These are phyloP conservation scores for Acanthamoeba triangularis DNA, from an alignment of 208 protist genomes.

Conservation along the genomic window DNA sequence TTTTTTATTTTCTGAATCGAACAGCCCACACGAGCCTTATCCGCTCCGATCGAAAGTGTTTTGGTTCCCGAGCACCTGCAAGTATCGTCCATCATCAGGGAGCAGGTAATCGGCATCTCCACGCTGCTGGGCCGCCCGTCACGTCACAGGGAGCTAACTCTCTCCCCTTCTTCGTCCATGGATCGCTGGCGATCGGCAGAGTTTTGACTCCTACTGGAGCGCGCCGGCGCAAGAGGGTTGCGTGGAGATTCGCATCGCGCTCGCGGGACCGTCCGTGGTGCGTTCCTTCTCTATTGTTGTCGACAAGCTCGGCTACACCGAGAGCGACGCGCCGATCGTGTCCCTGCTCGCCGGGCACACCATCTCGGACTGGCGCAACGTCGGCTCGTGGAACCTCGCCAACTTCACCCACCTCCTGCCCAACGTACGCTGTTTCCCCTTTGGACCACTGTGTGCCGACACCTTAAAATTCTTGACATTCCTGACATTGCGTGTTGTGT, in stretches of 20 bases:
- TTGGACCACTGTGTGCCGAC: neutral
- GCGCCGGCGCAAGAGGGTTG: neutral
- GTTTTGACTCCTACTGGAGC: constrained; percentile 6
- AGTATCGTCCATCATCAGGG: constrained; percentile 15
- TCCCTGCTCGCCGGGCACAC: constrained; percentile 35
- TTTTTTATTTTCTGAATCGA: neutral
- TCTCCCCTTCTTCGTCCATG: neutral
- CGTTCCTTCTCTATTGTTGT: constrained; percentile 53
- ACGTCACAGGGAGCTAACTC: neutral
- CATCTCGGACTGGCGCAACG: constrained; percentile 46
- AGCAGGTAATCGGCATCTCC: neutral
- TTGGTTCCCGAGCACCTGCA: constrained; percentile 49
- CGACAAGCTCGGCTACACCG: constrained; percentile 46
- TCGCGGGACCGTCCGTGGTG: constrained; percentile 4
- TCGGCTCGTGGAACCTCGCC: constrained; percentile 53
- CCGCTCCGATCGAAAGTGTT: constrained; percentile 61
- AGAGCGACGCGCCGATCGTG: constrained; percentile 55
- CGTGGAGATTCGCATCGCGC: constrained; percentile 38
- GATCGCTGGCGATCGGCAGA: neutral
- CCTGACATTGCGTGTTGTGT: neutral
- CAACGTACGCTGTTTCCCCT: neutral
- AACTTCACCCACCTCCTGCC: constrained; percentile 44
- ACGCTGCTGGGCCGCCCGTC: neutral
- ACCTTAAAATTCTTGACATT: too few species aligned
- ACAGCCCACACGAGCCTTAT: constrained; percentile 36